A percentile compares a stretch with the other conserved stretches of the same genome.
Conservation (phyloP, 495 filamentous ascomycete species). For the Hyaloscypha finlandica region DNA sequence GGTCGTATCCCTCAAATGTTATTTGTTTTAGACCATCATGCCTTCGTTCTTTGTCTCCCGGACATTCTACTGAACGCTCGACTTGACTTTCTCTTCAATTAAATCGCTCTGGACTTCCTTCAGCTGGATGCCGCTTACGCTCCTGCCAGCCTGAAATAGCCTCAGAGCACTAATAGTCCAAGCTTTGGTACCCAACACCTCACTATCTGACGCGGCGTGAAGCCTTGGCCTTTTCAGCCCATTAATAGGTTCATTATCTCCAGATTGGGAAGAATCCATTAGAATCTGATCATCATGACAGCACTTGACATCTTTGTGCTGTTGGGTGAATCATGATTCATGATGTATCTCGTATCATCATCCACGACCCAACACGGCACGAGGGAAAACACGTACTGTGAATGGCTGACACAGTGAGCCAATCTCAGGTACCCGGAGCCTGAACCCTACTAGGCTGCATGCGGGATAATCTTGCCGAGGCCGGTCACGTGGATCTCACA, state of each 20-base stretch:
- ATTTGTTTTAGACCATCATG: neutral
- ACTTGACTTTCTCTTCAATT: neutral
- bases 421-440: neutral
- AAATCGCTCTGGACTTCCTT: neutral
- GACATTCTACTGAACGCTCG: neutral
- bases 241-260: conserved; percentile 4
- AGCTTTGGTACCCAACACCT: neutral
- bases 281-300: neutral
- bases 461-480: neutral
- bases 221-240: conserved; percentile 2
- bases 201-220: conserved; percentile 10
- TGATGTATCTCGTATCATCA: neutral
- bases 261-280: neutral
- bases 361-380: neutral
- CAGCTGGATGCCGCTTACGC: neutral
- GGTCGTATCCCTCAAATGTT: neutral
- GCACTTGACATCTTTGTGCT: too few species aligned
- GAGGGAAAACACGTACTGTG: neutral
- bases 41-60: neutral
- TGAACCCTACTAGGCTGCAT: neutral
- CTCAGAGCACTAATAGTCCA: neutral
- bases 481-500: neutral
- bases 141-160: conserved; percentile 4
- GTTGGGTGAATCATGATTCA: too few species aligned
- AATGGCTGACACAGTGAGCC: neutral